Percentiles rank a stretch among this genome's conserved stretches.
These are phyloP conservation scores for Physcomitrellopsis africana DNA, from an alignment of 225 moss, liverwort and hornwort species.

Conservation along the genomic window DNA sequence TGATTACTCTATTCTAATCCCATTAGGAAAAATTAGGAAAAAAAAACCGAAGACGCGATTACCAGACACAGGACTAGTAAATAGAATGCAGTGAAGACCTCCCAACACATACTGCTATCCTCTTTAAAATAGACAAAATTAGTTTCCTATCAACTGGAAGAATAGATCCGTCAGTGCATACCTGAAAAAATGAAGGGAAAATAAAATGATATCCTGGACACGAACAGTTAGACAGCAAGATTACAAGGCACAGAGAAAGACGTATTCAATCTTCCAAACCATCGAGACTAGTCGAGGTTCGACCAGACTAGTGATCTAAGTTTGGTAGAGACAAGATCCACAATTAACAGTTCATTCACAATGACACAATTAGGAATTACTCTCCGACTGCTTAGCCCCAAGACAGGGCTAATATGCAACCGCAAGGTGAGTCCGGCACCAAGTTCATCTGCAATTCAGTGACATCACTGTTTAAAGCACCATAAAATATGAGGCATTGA, in stretches of 20 bases:
- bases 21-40: not conserved
- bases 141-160: constrained; percentile 16
- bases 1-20: not conserved
- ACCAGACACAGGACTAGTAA: not conserved
- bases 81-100: constrained; percentile 8
- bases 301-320: not conserved
- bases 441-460: constrained; percentile 43
- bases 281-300: not conserved
- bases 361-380: constrained; percentile 8
- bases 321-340: not conserved
- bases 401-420: constrained; percentile 26
- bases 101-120: not conserved
- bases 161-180: constrained; percentile 37
- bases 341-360: constrained; percentile 17
- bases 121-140: constrained; percentile 12
- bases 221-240: constrained; percentile 26
- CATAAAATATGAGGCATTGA: constrained; percentile 20
- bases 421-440: constrained; percentile 36
- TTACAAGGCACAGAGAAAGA: constrained; percentile 14
- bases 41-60: constrained; percentile 2
- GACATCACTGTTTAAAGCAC: constrained; percentile 26
- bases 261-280: not conserved
- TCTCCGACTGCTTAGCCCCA: constrained; percentile 24
- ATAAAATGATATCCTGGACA: constrained; percentile 40
- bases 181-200: constrained; percentile 28